Evolutionary conservation across 306 rosid species (phyloP), one percentile per base, ranked within the genome.

Genomic region (Cyclanthera cordifolia): DNA sequence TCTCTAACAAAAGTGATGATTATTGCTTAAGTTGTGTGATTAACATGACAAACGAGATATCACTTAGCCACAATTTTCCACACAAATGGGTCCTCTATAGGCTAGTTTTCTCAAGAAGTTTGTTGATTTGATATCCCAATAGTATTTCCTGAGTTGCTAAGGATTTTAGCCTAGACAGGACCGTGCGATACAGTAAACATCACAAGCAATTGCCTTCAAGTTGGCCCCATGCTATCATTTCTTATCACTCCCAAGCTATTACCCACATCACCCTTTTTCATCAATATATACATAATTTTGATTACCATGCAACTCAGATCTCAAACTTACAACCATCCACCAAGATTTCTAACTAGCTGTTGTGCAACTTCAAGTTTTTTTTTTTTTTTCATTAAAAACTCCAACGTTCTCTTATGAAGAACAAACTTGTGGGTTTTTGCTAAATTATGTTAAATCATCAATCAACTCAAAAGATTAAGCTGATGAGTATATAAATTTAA

Each of bases 221-320:
- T 41, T 41, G 52, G 69, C 32, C 71, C 71, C 71, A 67, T 67
- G n/a, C 54, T 24, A 25, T 15, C 41, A 46, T 4, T 1, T 67
- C 43, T 25, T 19, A 46, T 32, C 54, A 65, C 70, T 65, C 53
- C 5, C 34, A 20, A 41, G 53, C 52, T 46, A 41, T 46, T 65
- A 15, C 16, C 43, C 43, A 25, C 8, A 67, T 47, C 19, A 28
- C 43, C 71, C 69, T 41, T 49, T 47, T 67, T 43, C 45, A 25
- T 47, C 41, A 2, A 3, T 67, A 47, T n/a, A 25, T 37, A 39
- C 25, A 8, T 45, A 28, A 3, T 39, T 41, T 63, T 41, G 3
- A 37, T 41, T 13, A 34, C 19, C 17, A 63, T 41, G 69, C 69
- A 63, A 63, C 51, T 21, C 19, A 19, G n/a, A 37, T 60, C 67